A percentile compares a stretch with the other conserved stretches of the same genome.
These are phyloP conservation scores for Delonix regia DNA, from an alignment of 306 rosid species.

Conservation along the genomic window DNA sequence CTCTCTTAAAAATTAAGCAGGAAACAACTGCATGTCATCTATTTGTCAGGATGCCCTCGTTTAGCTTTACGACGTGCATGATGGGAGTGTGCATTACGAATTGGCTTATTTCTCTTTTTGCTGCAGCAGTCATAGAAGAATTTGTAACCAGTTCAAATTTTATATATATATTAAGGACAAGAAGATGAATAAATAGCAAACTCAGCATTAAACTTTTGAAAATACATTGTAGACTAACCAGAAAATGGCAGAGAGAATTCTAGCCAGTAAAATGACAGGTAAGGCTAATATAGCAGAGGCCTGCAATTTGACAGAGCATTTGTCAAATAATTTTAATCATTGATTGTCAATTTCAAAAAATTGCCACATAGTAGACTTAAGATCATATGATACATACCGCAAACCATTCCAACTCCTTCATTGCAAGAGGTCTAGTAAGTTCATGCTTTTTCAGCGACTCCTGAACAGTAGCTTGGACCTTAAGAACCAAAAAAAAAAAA, in stretches of 20 bases:
- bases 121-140: slow-evolving; percentile 45
- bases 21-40: slow-evolving; percentile 35
- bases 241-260: slow-evolving; percentile 62
- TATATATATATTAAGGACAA: background rate
- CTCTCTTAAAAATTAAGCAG: slow-evolving; percentile 37
- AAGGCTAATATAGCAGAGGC: slow-evolving; percentile 92
- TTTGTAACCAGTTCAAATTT: background rate
- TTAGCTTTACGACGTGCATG: slow-evolving; percentile 79
- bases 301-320: slow-evolving; percentile 55
- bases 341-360: background rate
- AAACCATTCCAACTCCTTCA: slow-evolving; percentile 95
- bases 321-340: slow-evolving; percentile 31
- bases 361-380: background rate
- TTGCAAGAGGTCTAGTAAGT: slow-evolving; percentile 80
- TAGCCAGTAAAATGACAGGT: slow-evolving; percentile 74
- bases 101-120: slow-evolving; percentile 63
- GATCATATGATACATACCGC: slow-evolving; percentile 62
- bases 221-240: slow-evolving; percentile 53
- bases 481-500: slow-evolving; percentile 16
- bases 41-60: slow-evolving; percentile 81
- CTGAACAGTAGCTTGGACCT: slow-evolving; percentile 80
- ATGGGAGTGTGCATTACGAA: slow-evolving; percentile 49
- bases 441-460: slow-evolving; percentile 77
- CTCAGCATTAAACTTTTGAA: background rate
- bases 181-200: slow-evolving; percentile 20